Conservation (phyloP, 768 basidiomycete genomes). For the Pulveroboletus frians region DNA sequence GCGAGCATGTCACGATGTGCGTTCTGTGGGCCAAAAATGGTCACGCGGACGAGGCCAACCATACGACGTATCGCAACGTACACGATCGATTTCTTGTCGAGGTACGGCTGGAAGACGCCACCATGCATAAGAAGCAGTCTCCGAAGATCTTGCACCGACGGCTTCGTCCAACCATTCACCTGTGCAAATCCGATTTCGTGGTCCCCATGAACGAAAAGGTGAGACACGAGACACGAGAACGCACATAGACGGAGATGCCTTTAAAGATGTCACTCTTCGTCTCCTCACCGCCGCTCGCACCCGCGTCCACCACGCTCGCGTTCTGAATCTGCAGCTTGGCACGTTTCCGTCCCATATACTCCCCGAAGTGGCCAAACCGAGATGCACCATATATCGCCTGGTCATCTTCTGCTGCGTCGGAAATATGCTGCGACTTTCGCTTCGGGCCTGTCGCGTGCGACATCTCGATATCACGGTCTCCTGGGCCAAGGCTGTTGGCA, state of each 20-base stretch:
- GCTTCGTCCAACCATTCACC: conserved; percentile 89
- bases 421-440: conserved; percentile 13
- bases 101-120: conserved; percentile 77
- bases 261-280: conserved; percentile 54
- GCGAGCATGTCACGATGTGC: conserved; percentile 85
- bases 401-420: conserved; percentile 28
- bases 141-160: conserved; percentile 80
- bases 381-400: conserved; percentile 66
- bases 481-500: conserved; percentile 12
- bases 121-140: conserved; percentile 78
- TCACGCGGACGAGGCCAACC: conserved; percentile 1
- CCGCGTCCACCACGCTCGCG: conserved; percentile 32
- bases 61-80: conserved; percentile 32
- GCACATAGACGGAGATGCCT: conserved; percentile 77
- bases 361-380: conserved; percentile 76
- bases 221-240: conserved; percentile 22
- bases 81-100: conserved; percentile 73
- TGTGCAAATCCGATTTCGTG: conserved; percentile 23
- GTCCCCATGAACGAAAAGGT: neutral
- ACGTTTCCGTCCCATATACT: conserved; percentile 89
- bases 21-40: conserved; percentile 44
- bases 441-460: conserved; percentile 9
- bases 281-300: conserved; percentile 10
- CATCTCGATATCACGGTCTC: neutral
- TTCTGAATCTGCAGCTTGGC: conserved; percentile 88